Evolutionary conservation across 2,329 filamentous ascomycete genomes (phyloP), one percentile per base, ranked within the genome.

Genomic region (Aureobasidium zeae): DNA sequence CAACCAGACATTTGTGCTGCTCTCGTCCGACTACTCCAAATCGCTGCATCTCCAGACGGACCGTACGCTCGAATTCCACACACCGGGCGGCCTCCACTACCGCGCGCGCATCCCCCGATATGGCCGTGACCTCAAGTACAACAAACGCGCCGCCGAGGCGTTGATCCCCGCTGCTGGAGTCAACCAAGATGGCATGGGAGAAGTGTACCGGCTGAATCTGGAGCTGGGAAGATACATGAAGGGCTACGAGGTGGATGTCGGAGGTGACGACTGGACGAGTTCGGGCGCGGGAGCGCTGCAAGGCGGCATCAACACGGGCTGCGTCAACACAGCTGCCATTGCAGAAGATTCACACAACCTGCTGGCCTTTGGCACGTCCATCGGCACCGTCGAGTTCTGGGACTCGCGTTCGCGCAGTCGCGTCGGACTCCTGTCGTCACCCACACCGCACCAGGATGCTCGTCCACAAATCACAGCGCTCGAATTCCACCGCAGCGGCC

Each of bases 361-460:
- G 4, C 73, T 88, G 24, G 88, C 89, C 0, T 98, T 98, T 55
- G 91, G 93, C 41, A 98, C 91, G 1, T 88, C 86, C 2, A 69
- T 91, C 45, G 89, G 91, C n/a, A 94, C 89, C 1, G 86, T 96
- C 19, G 91, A 98, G 60, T 89, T 96, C 57, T 98, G 88, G 86
- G 91, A 98, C 59, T 76, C 88, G 1, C 76, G 91, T 48, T 87
- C 84, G 21, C 82, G 86, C 58, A 82, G 81, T 44, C 74, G 86
- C 46, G 83, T 89, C 9, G 88, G 86, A 12, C 73, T 89, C 13
- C 69, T 98, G 2, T 73, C 81, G 10, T 74, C 70, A 1, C 73
- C 72, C 3, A 49, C 61, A 5, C 62, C 68, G 21, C 47, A 53
- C 4, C 49, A 53, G 24, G 63, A 64, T 29, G 55, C 55, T 8